phyloP scores from a whole-genome alignment of 495 filamentous ascomycete species.

The Penicillium lagena region DNA sequence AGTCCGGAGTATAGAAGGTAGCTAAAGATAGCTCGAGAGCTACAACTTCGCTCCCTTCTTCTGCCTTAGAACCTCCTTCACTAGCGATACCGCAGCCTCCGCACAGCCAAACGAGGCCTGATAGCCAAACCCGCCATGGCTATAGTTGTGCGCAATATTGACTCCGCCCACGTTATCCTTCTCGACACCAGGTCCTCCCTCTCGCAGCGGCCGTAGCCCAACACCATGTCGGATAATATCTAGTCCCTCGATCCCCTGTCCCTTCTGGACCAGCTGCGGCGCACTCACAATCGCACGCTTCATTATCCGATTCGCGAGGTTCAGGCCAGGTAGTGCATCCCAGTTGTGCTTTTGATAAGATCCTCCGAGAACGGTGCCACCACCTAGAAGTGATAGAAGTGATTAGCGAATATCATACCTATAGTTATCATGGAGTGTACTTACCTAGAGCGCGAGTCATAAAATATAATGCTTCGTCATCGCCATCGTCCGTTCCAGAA shows the following conservation, averaged over 20 bases:
- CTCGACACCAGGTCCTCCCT: constrained; percentile 75
- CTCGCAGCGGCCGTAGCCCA: constrained; percentile 72
- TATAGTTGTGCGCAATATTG: constrained; percentile 90
- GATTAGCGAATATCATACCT: neutral
- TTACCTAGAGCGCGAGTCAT: constrained; percentile 77
- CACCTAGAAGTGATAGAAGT: constrained; percentile 40
- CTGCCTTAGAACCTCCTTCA: constrained; percentile 51
- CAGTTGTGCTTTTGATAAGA: constrained; percentile 79
- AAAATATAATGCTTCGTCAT: constrained; percentile 76
- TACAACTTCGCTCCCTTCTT: constrained; percentile 31
- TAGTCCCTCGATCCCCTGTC: constrained; percentile 72
- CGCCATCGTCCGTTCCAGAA: constrained; percentile 75
- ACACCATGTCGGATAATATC: constrained; percentile 87
- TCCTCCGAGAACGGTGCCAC: constrained; percentile 81
- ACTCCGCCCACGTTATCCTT: constrained; percentile 66
- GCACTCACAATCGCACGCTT: constrained; percentile 66
- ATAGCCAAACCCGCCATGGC: constrained; percentile 90
- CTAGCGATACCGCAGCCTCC: constrained; percentile 58
- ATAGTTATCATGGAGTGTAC: neutral
- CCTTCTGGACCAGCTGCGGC: constrained; percentile 62
- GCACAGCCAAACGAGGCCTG: constrained; percentile 86
- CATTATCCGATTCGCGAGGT: constrained; percentile 83
- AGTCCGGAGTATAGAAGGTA: too few relatives aligned
- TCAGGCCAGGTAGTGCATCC: constrained; percentile 79
- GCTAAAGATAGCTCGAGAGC: neutral